Percentiles rank a stretch among this genome's conserved stretches.
Evolutionary conservation across 2,329 filamentous ascomycete species (phyloP).

Genomic region (Ploettnerulaceae sp.): DNA sequence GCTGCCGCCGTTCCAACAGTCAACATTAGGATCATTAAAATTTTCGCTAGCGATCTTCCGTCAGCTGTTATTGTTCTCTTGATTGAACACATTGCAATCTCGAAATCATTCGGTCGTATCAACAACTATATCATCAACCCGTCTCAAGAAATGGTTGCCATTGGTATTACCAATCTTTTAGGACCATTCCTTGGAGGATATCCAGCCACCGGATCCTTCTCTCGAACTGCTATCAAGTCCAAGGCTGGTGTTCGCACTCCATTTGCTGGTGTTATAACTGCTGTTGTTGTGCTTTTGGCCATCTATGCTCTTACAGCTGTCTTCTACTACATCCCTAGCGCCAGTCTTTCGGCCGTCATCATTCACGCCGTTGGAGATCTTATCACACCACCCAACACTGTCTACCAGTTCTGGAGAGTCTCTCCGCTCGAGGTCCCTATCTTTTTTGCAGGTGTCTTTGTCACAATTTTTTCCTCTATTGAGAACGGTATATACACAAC

Average conservation of each 20-base stretch:
- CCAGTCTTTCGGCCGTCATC: slow-evolving; percentile 79
- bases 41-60: slow-evolving; percentile 70
- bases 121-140: slow-evolving; percentile 97
- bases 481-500: slow-evolving; percentile 92
- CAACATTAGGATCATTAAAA: slow-evolving; percentile 58
- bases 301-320: slow-evolving; percentile 84
- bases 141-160: slow-evolving; percentile 92
- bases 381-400: slow-evolving; percentile 82
- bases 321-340: slow-evolving; percentile 89
- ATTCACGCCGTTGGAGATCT: slow-evolving; percentile 94
- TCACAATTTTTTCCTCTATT: slow-evolving; percentile 83
- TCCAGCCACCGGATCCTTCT: slow-evolving; percentile 92
- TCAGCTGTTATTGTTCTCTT: slow-evolving; percentile 88
- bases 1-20: slow-evolving; percentile 70
- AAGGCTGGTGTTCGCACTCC: slow-evolving; percentile 94
- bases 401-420: slow-evolving; percentile 94
- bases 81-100: slow-evolving; percentile 95
- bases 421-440: slow-evolving; percentile 86
- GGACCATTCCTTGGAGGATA: slow-evolving; percentile 91
- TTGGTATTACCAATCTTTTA: slow-evolving; percentile 83
- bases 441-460: slow-evolving; percentile 88
- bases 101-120: slow-evolving; percentile 91
- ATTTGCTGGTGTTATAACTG: slow-evolving; percentile 84
- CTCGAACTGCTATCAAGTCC: slow-evolving; percentile 91
- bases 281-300: slow-evolving; percentile 76